Percentiles rank a stretch among this genome's conserved stretches.
Evolutionary conservation across 805 yeast species (phyloP).

Genomic region (Myxozyma melibiosi): DNA sequence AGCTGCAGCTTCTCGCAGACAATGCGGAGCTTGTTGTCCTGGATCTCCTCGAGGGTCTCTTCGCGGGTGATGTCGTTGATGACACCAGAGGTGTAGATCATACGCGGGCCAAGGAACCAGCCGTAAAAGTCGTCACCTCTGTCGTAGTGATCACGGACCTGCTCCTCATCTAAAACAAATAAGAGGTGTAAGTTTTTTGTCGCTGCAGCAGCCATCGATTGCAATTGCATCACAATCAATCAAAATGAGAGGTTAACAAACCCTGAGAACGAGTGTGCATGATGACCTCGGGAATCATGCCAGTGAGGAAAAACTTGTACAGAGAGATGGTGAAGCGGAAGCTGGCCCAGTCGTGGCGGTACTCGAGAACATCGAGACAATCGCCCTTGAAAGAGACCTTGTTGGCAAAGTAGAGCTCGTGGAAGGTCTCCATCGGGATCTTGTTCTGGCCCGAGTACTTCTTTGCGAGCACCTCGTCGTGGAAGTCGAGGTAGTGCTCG

Average conservation of each 20-base stretch:
- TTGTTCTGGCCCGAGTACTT: conserved; percentile 73
- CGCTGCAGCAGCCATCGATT: background rate
- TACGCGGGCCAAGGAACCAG: conserved; percentile 92
- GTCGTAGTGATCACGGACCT: conserved; percentile 92
- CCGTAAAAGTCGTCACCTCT: conserved; percentile 94
- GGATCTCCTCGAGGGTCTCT: conserved; percentile 71
- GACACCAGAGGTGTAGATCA: conserved; percentile 89
- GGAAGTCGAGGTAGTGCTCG: conserved; percentile 78
- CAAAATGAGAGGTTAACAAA: no score
- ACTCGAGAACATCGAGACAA: conserved; percentile 78
- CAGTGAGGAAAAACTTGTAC: conserved; percentile 78
- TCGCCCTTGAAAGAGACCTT: conserved; percentile 89
- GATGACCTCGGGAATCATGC: conserved; percentile 90
- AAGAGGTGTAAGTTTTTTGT: background rate
- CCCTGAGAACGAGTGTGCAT: conserved; percentile 84
- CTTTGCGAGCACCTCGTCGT: conserved; percentile 65
- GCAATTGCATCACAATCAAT: background rate
- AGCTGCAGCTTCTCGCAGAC: conserved; percentile 86
- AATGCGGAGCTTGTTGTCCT: conserved; percentile 84
- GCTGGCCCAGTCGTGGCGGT: conserved; percentile 87
- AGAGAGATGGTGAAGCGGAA: conserved; percentile 76
- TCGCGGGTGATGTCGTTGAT: conserved; percentile 68
- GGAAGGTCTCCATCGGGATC: conserved; percentile 92
- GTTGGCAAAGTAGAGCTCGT: conserved; percentile 78
- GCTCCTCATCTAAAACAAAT: conserved; percentile 72